These are phyloP conservation scores for Bruguiera gymnorhiza DNA, from an alignment of 345 rosid species.

Conservation along the genomic window DNA sequence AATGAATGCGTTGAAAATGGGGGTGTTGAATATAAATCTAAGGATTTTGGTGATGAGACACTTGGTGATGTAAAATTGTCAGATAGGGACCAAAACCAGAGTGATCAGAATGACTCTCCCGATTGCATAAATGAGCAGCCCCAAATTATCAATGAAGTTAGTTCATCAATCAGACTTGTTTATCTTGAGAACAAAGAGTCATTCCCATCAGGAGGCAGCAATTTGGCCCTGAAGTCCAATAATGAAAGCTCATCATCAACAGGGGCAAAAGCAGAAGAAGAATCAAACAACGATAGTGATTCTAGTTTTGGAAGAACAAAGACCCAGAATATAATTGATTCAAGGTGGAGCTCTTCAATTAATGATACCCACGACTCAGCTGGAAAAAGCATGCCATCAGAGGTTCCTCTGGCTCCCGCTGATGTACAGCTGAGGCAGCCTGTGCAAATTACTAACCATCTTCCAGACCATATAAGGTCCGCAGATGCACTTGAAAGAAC, in stretches of 20 bases:
- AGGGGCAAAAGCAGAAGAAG: constrained; percentile 22
- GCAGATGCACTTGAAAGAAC: constrained; percentile 33
- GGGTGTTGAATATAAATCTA: neutral
- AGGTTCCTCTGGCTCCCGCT: constrained; percentile 15
- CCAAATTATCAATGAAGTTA: neutral
- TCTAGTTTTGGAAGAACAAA: constrained; percentile 15
- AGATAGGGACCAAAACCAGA: neutral
- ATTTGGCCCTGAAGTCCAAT: constrained; percentile 21
- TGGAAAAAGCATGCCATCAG: constrained; percentile 21
- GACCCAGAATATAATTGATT: neutral
- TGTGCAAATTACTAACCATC: constrained; percentile 14
- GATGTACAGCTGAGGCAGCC: constrained; percentile 25
- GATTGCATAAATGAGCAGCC: neutral
- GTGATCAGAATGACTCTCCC: constrained; percentile 1
- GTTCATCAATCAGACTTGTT: constrained; percentile 11
- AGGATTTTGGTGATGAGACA: neutral
- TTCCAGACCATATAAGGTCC: constrained; percentile 17
- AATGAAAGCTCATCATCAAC: constrained; percentile 18
- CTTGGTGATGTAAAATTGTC: neutral
- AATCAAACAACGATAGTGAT: constrained; percentile 8
- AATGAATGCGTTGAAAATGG: neutral
- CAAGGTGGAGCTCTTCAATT: constrained; percentile 11
- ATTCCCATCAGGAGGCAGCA: constrained; percentile 14
- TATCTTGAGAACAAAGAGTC: constrained; percentile 22
- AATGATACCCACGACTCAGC: constrained; percentile 14